Conservation (phyloP, 139 green algal genomes). For the Spirogloea muscicola region DNA sequence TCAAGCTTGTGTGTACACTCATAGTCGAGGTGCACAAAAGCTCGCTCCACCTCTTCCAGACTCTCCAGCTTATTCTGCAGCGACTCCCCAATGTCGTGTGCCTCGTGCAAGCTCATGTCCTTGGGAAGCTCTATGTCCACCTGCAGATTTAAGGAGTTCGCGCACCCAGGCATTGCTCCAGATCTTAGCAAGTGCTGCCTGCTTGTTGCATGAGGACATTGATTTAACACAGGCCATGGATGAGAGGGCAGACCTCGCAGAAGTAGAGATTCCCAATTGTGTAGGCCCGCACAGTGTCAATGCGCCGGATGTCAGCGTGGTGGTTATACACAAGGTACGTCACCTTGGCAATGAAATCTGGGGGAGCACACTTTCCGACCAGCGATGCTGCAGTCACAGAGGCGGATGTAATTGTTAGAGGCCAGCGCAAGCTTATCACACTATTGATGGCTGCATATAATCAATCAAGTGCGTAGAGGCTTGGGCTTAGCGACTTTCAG, state of each 20-base stretch:
- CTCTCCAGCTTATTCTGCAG: slow-evolving; percentile 57
- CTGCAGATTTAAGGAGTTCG: background rate
- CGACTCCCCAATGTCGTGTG: slow-evolving; percentile 49
- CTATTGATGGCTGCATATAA: background rate
- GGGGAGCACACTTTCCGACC: slow-evolving; percentile 38
- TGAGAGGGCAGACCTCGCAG: too few relatives aligned
- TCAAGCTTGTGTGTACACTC: slow-evolving; percentile 50
- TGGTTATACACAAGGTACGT: slow-evolving; percentile 53
- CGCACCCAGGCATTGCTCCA: background rate
- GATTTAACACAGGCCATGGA: background rate
- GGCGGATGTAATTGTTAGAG: background rate
- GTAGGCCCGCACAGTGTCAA: slow-evolving; percentile 58
- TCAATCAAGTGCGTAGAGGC: background rate
- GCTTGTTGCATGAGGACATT: background rate
- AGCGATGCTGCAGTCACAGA: slow-evolving; percentile 33
- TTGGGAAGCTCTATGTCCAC: slow-evolving; percentile 51
- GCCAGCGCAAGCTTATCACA: background rate
- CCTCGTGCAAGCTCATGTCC: slow-evolving; percentile 46
- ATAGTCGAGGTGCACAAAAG: slow-evolving; percentile 60
- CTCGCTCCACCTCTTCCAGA: slow-evolving; percentile 53
- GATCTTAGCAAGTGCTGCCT: background rate
- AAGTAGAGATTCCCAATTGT: slow-evolving; percentile 50
- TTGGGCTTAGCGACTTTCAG: background rate
- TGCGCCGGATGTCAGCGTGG: slow-evolving; percentile 37
- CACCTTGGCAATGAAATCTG: slow-evolving; percentile 38